A percentile compares a stretch with the other conserved stretches of the same genome.
Evolutionary conservation across 148 eudicot genomes (phyloP).

Genomic region (Nepenthes mirabilis): DNA sequence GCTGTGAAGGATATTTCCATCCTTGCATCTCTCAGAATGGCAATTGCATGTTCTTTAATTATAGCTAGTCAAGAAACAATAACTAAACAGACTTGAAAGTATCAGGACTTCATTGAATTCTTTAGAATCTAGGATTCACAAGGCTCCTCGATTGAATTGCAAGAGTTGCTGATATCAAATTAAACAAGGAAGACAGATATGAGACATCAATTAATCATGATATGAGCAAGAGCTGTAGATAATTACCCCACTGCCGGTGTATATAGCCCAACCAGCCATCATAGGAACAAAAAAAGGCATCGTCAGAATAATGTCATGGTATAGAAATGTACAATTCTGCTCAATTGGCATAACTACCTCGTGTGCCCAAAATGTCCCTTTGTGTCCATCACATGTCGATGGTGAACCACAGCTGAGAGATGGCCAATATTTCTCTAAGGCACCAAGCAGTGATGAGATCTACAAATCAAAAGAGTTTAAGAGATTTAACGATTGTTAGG

Average conservation of each 20-base stretch:
- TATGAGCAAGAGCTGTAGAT: constrained; percentile 18
- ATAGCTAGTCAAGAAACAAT: no score
- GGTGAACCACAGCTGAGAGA: constrained; percentile 65
- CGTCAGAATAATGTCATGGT: constrained; percentile 25
- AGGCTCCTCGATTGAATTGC: no score
- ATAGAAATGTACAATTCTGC: constrained; percentile 7
- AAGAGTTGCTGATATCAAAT: no score
- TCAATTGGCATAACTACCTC: constrained; percentile 42
- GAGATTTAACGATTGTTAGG: constrained; percentile 1
- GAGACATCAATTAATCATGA: neutral
- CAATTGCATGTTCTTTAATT: no score
- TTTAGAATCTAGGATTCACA: no score
- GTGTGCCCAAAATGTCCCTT: constrained; percentile 86
- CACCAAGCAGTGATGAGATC: constrained; percentile 52
- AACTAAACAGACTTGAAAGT: no score
- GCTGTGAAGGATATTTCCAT: no score
- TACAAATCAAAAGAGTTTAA: constrained; percentile 15
- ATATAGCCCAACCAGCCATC: constrained; percentile 26
- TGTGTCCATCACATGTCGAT: constrained; percentile 59
- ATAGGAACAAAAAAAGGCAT: constrained; percentile 14
- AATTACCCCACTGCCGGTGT: constrained; percentile 79
- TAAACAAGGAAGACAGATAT: neutral
- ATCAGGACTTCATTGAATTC: no score
- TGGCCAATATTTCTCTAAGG: constrained; percentile 74
- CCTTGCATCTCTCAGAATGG: no score